These are phyloP conservation scores for Xylariaceae sp. DNA, from an alignment of 2,329 filamentous ascomycete genomes.

Conservation along the genomic window DNA sequence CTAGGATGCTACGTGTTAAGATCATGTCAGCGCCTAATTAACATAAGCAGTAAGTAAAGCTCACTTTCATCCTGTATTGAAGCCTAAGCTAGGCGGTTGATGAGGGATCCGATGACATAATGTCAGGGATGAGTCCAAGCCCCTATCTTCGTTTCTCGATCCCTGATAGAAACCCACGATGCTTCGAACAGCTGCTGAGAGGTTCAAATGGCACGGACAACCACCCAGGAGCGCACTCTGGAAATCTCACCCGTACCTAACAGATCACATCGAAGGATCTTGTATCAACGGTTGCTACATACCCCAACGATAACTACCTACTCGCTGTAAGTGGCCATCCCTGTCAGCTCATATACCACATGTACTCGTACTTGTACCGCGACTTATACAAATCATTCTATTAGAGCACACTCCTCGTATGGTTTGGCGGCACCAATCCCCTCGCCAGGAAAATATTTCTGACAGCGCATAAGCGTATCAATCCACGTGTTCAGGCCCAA, in stretches of 20 bases:
- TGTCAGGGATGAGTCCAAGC: not conserved
- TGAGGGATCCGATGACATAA: not conserved
- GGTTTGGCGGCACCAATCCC: too few relatives aligned
- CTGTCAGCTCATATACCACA: not conserved
- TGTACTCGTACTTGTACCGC: not conserved
- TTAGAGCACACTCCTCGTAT: not conserved
- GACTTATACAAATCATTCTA: not conserved
- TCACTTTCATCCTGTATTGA: not conserved
- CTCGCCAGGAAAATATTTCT: not conserved
- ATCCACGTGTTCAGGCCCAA: not conserved
- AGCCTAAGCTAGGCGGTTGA: not conserved
- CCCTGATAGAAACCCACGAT: not conserved
- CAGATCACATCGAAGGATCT: not conserved
- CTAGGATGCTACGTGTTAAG: not conserved
- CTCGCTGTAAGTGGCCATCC: not conserved
- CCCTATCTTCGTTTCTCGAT: not conserved
- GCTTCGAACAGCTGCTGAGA: not conserved
- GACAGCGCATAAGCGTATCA: not conserved
- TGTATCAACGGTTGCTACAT: not conserved
- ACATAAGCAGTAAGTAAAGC: not conserved
- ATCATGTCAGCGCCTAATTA: not conserved
- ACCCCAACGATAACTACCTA: too few relatives aligned
- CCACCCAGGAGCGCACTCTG: not conserved
- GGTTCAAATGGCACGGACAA: not conserved
- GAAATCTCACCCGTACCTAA: not conserved